These are phyloP conservation scores for Rhizopogon rudus DNA, from an alignment of 768 basidiomycete genomes.

Conservation along the genomic window DNA sequence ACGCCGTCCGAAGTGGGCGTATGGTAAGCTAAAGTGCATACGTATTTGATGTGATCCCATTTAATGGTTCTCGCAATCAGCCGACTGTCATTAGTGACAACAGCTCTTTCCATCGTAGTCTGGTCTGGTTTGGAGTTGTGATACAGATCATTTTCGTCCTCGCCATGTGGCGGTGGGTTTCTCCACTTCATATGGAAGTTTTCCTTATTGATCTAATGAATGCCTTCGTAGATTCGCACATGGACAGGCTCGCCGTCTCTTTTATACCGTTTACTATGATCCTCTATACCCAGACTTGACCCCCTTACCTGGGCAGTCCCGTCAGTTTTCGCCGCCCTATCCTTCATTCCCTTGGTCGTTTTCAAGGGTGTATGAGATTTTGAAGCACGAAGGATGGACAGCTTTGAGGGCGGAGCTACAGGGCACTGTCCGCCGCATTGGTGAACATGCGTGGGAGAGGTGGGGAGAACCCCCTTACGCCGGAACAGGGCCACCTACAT, in stretches of 20 bases:
- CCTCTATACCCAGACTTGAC: constrained; percentile 73
- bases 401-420: constrained; percentile 33
- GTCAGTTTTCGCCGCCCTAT: constrained; percentile 26
- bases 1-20: constrained; percentile 29
- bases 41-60: not conserved
- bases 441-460: constrained; percentile 38
- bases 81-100: constrained; percentile 12
- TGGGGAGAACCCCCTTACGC: constrained; percentile 31
- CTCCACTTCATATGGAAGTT: constrained; percentile 1
- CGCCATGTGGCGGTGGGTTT: constrained; percentile 56
- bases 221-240: constrained; percentile 35
- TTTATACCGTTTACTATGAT: constrained; percentile 74
- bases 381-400: constrained; percentile 37
- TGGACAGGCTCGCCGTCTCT: constrained; percentile 48
- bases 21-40: constrained; percentile 29
- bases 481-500: constrained; percentile 22
- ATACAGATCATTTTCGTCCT: constrained; percentile 44
- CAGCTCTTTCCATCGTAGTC: constrained; percentile 21
- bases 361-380: constrained; percentile 30
- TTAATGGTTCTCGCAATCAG: constrained; percentile 11
- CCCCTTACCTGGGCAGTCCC: constrained; percentile 32
- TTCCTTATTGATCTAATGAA: constrained; percentile 1
- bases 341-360: constrained; percentile 34
- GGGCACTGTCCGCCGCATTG: constrained; percentile 33
- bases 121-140: constrained; percentile 32